These are phyloP conservation scores for Penicillium oxalicum DNA, from an alignment of 2,329 filamentous ascomycete species.

Conservation along the genomic window DNA sequence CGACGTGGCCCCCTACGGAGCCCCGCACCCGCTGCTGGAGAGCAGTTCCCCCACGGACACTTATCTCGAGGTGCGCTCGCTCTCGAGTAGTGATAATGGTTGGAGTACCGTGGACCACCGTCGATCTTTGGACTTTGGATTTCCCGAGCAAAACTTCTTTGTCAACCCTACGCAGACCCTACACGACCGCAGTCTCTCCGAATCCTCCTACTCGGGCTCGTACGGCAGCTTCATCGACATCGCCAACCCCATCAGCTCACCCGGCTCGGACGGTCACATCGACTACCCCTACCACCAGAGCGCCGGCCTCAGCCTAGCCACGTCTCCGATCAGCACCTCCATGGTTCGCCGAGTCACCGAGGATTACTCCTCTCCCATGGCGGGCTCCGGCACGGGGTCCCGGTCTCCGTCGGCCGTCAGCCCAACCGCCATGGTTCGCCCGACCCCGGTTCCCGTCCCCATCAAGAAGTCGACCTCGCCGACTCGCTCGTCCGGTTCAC, in stretches of 20 bases:
- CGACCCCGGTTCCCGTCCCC: constrained; percentile 51
- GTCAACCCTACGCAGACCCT: constrained; percentile 90
- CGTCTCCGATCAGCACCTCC: constrained; percentile 18
- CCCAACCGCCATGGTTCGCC: constrained; percentile 61
- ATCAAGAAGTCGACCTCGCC: constrained; percentile 46
- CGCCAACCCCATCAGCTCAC: constrained; percentile 73
- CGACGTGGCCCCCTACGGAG: constrained; percentile 34
- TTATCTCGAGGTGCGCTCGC: constrained; percentile 78
- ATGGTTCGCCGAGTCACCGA: constrained; percentile 37
- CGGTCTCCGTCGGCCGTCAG: constrained; percentile 51
- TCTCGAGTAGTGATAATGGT: constrained; percentile 79
- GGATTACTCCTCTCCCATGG: constrained; percentile 33
- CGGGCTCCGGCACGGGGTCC: constrained; percentile 34
- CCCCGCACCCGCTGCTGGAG: constrained; percentile 40
- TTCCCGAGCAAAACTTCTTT: constrained; percentile 59
- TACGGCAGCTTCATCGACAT: constrained; percentile 80
- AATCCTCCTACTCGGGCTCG: constrained; percentile 70
- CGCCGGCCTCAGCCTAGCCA: constrained; percentile 19
- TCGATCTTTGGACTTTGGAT: constrained; percentile 63
- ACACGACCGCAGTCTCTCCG: constrained; percentile 79
- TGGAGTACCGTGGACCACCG: constrained; percentile 78
- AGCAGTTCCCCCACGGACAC: constrained; percentile 68
- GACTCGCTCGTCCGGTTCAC: constrained; percentile 54
- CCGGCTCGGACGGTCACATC: constrained; percentile 68
- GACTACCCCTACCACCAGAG: constrained; percentile 46